phyloP scores from a whole-genome alignment of 2,329 filamentous ascomycete genomes.

The Biscogniauxia mediterranea region DNA sequence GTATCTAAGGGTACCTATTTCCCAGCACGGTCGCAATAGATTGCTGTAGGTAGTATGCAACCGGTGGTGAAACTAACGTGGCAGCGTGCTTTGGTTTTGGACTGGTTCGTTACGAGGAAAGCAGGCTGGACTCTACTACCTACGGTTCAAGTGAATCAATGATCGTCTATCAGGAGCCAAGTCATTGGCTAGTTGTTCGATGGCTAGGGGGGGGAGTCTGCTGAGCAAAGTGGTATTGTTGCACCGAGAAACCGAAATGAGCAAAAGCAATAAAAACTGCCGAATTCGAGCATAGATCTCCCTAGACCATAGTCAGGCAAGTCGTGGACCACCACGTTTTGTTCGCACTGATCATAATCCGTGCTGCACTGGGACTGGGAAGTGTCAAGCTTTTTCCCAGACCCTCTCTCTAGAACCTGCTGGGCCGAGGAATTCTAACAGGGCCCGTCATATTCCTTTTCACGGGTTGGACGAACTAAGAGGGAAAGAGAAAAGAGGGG shows the following conservation, averaged over 20 bases:
- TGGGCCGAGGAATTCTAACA: not conserved
- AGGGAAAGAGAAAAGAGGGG: not conserved
- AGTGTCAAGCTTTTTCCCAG: not conserved
- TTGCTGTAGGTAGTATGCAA: no score
- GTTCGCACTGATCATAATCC: slow-evolving; percentile 5
- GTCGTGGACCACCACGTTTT: slow-evolving; percentile 4
- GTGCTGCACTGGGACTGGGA: no score
- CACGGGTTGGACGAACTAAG: not conserved
- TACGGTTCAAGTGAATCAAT: not conserved
- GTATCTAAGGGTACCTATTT: no score
- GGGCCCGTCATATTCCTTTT: not conserved
- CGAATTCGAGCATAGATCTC: slow-evolving; percentile 28
- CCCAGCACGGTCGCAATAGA: no score
- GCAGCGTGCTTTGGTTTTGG: no score
- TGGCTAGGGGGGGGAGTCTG: not conserved
- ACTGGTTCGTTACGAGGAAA: not conserved
- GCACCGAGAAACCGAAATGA: slow-evolving; percentile 26
- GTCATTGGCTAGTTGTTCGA: slow-evolving; percentile 3
- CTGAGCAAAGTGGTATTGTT: slow-evolving; percentile 16
- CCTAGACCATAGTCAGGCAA: slow-evolving; percentile 9
- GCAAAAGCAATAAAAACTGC: slow-evolving; percentile 27
- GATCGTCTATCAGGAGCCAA: slow-evolving; percentile 4
- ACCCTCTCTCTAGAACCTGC: not conserved
- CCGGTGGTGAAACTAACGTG: no score
- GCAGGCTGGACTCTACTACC: not conserved